phyloP scores from a whole-genome alignment of 371 early-diverging fungal genomes.

The Fennellomyces sp. region DNA sequence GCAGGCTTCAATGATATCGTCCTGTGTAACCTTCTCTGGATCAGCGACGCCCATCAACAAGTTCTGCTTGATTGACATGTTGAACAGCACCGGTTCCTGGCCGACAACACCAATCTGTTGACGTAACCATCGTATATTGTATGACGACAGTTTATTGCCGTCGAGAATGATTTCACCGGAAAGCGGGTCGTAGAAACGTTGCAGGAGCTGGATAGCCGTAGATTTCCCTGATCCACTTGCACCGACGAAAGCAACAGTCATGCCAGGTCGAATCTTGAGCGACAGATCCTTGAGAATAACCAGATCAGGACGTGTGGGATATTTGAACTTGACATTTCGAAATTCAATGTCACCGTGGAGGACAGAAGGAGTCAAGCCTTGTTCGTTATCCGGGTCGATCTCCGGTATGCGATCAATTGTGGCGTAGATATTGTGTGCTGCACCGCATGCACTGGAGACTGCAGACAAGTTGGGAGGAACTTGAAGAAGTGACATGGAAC shows the following conservation, averaged over 20 bases:
- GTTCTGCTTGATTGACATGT: conserved; percentile 81
- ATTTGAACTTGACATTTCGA: conserved; percentile 69
- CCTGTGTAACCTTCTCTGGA: conserved; percentile 46
- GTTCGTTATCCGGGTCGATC: conserved; percentile 62
- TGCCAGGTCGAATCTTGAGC: conserved; percentile 71
- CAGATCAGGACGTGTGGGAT: conserved; percentile 80
- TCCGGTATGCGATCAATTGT: conserved; percentile 80
- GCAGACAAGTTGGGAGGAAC: conserved; percentile 65
- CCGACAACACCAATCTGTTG: conserved; percentile 83
- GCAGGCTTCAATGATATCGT: conserved; percentile 65
- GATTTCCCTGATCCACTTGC: conserved; percentile 91
- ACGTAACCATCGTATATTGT: conserved; percentile 76
- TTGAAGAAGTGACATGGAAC: conserved; percentile 46
- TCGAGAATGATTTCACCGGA: conserved; percentile 71
- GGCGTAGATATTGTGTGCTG: conserved; percentile 71
- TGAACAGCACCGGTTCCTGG: conserved; percentile 92
- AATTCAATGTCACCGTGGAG: conserved; percentile 77
- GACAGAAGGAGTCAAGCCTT: conserved; percentile 54
- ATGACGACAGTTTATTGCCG: conserved; percentile 67
- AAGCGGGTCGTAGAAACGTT: conserved; percentile 88
- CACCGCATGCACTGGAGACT: conserved; percentile 68
- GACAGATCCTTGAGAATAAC: conserved; percentile 64
- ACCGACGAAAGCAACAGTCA: conserved; percentile 82
- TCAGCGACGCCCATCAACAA: conserved; percentile 59
- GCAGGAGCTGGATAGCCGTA: conserved; percentile 85